Base-by-base conservation (phyloP, 495 filamentous ascomycete genomes). In the Sordaria brevicollis region DNA sequence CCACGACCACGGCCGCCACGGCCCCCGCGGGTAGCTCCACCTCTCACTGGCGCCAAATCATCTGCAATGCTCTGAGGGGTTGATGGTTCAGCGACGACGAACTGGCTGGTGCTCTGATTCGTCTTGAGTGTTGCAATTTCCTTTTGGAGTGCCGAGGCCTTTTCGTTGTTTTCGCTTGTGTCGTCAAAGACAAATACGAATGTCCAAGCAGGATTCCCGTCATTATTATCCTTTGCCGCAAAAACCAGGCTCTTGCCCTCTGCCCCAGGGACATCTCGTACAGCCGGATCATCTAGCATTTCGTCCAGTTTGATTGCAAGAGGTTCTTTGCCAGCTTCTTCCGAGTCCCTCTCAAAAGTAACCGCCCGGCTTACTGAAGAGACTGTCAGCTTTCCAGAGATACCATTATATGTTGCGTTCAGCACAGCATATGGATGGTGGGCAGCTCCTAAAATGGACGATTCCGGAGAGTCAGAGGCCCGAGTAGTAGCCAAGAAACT, bases 121-220 rank as follows among this genome's bases (percentile, higher is more conserved):
- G 41, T 25, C 67, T 67, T 67, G 25, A 70, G 41, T 19, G 31
- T 72, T 35, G 49, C 65, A 35, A 72, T 39, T 10, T 68, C 68
- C 39, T 67, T 36, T 36, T 57, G 71, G 17, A 76, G 71, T 49
- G 57, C 66, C 13, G 29, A 9, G 9, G 71, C 74, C 13, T 69
- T 72, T 11, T 54, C 15, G 13, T 71, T 68, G 34, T 21, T 68
- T 17, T 73, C 62, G 5, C 13, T 31, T 6, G 69, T 68, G 34
- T 70, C 62, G 35, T 71, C 43, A 33, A 76, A 73, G 31, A 69
- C 34, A 38, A 77, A 78, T 31, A 74, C 67, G 29, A 69, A 71
- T 7, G 67, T 68, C 62, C 37, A 65, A 6, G 72, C 9, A 8
- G 43, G 39, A 29, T 62, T 21, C 4, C 33, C 68, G 10, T 71